These are phyloP conservation scores for Syncephalastrum contaminatum DNA, from an alignment of 371 early-diverging fungal genomes.

Conservation along the genomic window DNA sequence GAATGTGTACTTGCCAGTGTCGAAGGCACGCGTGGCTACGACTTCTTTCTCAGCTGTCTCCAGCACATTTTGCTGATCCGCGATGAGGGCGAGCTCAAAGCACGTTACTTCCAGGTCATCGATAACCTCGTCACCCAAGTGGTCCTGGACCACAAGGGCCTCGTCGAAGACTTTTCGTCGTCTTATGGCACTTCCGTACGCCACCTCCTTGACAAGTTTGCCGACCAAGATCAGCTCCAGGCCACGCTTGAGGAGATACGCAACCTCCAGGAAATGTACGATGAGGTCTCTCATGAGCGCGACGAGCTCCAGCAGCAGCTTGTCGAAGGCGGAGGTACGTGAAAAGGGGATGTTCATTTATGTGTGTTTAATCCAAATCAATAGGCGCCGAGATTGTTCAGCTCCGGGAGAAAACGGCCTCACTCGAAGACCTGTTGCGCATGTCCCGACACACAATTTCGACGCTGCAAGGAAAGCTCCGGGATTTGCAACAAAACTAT, in stretches of 20 bases:
- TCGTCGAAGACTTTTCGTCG: constrained; percentile 64
- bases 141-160: constrained; percentile 76
- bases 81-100: constrained; percentile 58
- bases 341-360: neutral
- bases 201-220: constrained; percentile 76
- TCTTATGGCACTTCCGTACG: constrained; percentile 70
- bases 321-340: constrained; percentile 28
- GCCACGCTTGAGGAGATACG: constrained; percentile 69
- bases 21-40: constrained; percentile 73
- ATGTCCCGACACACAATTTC: constrained; percentile 82
- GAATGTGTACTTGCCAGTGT: constrained; percentile 71
- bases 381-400: constrained; percentile 19
- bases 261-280: constrained; percentile 49
- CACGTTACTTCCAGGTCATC: constrained; percentile 78
- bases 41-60: constrained; percentile 76
- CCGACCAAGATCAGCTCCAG: constrained; percentile 76
- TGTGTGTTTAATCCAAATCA: neutral
- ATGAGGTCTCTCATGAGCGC: constrained; percentile 39
- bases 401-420: constrained; percentile 71
- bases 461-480: constrained; percentile 70
- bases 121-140: constrained; percentile 81
- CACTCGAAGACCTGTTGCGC: constrained; percentile 75
- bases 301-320: constrained; percentile 52
- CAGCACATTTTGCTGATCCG: constrained; percentile 77
- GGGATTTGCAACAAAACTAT: constrained; percentile 66